Evolutionary conservation across 1,284 basidiomycete species (phyloP).

Genomic region (Megacollybia platyphylla): DNA sequence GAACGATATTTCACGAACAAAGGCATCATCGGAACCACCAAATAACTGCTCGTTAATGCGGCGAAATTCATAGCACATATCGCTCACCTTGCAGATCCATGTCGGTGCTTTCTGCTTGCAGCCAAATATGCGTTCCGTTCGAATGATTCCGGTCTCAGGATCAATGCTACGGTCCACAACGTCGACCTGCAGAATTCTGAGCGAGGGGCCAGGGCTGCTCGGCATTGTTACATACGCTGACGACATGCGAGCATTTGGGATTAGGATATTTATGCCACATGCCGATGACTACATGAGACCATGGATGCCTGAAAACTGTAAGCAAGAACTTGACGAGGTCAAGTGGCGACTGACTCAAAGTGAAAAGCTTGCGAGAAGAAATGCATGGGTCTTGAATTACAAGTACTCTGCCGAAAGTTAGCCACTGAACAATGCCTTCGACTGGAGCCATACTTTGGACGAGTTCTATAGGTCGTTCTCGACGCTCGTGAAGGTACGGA

Average conservation of each 20-base stretch:
- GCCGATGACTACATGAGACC: constrained; percentile 77
- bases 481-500: too few species aligned
- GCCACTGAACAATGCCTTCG: too few species aligned
- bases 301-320: constrained; percentile 53
- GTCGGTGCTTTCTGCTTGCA: constrained; percentile 77
- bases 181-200: constrained; percentile 34
- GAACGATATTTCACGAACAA: constrained; percentile 88
- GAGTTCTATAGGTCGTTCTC: too few species aligned
- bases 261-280: constrained; percentile 97
- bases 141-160: constrained; percentile 72
- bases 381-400: constrained; percentile 5
- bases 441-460: too few species aligned
- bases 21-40: constrained; percentile 85
- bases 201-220: too few species aligned
- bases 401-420: too few species aligned
- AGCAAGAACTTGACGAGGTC: neutral
- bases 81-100: constrained; percentile 71
- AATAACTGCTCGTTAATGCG: constrained; percentile 41
- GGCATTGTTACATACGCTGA: constrained; percentile 29
- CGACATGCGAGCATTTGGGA: constrained; percentile 83
- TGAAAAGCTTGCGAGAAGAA: constrained; percentile 10
- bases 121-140: constrained; percentile 77
- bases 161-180: constrained; percentile 78
- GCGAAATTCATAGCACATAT: constrained; percentile 2
- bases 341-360: constrained; percentile 19